These are phyloP conservation scores for Elaeis guineensis DNA, from an alignment of 176 grass and related monocot species.

Conservation along the genomic window DNA sequence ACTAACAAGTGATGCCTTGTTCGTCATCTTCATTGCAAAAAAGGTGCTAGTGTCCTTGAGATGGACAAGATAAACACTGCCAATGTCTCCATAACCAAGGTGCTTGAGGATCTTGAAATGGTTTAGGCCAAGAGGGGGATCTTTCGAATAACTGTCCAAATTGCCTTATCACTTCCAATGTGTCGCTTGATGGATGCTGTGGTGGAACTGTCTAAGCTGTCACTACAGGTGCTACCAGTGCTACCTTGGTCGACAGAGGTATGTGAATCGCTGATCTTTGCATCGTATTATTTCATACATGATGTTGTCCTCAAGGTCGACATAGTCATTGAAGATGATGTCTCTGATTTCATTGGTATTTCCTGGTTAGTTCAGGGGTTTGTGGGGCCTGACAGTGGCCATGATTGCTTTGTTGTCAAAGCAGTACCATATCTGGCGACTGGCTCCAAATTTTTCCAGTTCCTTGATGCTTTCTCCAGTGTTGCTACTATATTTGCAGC, in stretches of 20 bases:
- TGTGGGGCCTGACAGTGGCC: neutral
- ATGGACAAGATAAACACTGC: neutral
- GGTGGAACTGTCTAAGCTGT: neutral
- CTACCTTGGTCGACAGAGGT: neutral
- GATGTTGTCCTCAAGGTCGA: conserved; percentile 2
- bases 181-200: neutral
- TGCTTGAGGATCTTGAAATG: neutral
- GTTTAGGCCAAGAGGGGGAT: neutral
- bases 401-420: neutral
- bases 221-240: neutral
- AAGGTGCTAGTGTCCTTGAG: neutral
- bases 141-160: neutral
- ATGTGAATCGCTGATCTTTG: neutral
- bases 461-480: neutral
- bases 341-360: conserved; percentile 1
- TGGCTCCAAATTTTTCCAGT: neutral
- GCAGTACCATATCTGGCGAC: neutral
- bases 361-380: neutral
- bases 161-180: neutral
- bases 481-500: neutral
- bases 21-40: neutral
- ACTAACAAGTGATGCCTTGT: neutral
- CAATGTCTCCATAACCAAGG: neutral
- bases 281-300: neutral
- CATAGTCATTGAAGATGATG: neutral